Evolutionary conservation across 257 asterid genomes (phyloP), one percentile per base, ranked within the genome.

Genomic region (Thymus mandschuricus): DNA sequence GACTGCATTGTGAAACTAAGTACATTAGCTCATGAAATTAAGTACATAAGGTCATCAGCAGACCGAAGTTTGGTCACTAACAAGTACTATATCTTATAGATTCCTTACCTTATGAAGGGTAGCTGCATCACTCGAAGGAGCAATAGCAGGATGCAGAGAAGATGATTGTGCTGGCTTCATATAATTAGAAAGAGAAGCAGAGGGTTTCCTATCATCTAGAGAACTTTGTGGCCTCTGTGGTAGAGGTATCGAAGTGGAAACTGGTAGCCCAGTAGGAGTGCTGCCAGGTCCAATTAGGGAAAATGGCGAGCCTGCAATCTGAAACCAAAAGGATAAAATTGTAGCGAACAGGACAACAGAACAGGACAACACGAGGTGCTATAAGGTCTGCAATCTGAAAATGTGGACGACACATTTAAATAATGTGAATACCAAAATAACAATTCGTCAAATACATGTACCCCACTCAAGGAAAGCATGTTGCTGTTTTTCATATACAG

Each of bases 71-170:
- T 5, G 41, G 41, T 38, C 41, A 38, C 28, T 29, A 48, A 46
- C 21, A 21, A 21, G 21, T 21, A 21, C 21, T 21, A 21, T 21
- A 21, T 21, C 21, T 21, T 38, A 6, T 38, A 38, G 12, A 69
- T 50, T n/a, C 72, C 91, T 88, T 79, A 73, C 99, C 98, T 95
- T 92, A 70, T 79, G 96, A 77, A 84, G 69, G 81, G 76, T 76
- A 76, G 84, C 49, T 0, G 79, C 64, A 71, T 94, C 98, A 80
- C 80, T 83, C 31, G 86, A 62, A 74, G 81, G 75, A 80, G 80
- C 78, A 66, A 50, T 58, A 66, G 79, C 72, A 70, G 81, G 78
- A 77, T 85, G 97, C 48, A 79, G 85, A 44, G 83, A 77, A 70
- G 96, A 66, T 68, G 91, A 71, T 52, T 79, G 84, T 56, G 81